A percentile compares a stretch with the other conserved stretches of the same genome.
phyloP scores from a whole-genome alignment of 345 rosid species.

The Zanthoxylum bungeanum region DNA sequence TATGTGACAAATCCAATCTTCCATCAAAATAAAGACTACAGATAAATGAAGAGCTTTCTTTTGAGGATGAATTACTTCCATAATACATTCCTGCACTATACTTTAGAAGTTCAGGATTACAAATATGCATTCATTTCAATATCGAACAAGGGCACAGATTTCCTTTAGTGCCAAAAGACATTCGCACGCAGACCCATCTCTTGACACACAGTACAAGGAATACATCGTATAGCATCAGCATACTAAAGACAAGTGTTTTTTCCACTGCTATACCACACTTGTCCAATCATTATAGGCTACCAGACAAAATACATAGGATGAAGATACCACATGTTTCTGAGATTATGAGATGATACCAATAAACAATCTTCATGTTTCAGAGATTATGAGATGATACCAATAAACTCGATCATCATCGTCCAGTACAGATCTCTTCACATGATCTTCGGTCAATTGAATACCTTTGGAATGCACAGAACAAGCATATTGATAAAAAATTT shows the following conservation, averaged over 20 bases:
- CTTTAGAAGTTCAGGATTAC: neutral
- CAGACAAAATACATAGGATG: neutral
- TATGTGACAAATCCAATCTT: constrained; percentile 5
- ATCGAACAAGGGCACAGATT: neutral
- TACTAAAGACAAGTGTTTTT: neutral
- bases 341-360: no score
- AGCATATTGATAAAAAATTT: constrained; percentile 5
- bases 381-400: constrained; percentile 37
- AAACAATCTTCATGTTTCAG: no score
- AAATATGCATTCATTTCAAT: neutral
- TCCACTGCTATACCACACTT: neutral
- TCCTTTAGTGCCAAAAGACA: neutral
- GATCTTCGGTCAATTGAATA: constrained; percentile 31
- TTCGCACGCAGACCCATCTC: neutral
- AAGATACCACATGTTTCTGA: neutral
- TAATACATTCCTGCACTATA: neutral
- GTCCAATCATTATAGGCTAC: neutral
- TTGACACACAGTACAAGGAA: neutral
- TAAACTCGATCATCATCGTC: constrained; percentile 51
- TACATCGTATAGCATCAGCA: neutral
- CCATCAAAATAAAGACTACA: neutral
- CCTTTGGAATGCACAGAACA: constrained; percentile 27
- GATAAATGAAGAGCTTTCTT: neutral
- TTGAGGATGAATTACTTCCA: constrained; percentile 1
- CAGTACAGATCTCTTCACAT: constrained; percentile 23